Evolutionary conservation across 2,329 filamentous ascomycete species (phyloP).

Genomic region (Aphanoascus verrucosus): DNA sequence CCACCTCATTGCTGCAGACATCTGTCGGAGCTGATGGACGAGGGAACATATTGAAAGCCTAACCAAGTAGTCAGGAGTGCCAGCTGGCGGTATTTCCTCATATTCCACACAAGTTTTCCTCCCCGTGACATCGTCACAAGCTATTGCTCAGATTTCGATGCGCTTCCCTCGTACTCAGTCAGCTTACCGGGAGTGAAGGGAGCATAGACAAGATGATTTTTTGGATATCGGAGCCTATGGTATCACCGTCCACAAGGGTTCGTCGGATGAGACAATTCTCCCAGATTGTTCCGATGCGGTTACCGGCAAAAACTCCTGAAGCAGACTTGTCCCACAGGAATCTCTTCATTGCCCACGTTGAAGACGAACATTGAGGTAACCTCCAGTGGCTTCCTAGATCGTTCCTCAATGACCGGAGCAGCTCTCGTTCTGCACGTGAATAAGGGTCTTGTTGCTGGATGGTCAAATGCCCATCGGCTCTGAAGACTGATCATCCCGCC

Average conservation of each 20-base stretch:
- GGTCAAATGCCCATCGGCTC: no score
- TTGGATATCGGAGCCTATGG: not conserved
- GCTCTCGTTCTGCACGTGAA: no score
- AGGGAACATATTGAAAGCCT: not conserved
- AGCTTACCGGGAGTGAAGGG: no score
- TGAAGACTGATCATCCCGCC: no score
- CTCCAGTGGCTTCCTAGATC: no score
- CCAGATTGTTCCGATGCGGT: not conserved
- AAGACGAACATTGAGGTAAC: no score
- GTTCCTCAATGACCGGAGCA: no score
- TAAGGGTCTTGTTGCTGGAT: no score
- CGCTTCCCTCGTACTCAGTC: not conserved
- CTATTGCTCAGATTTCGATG: no score
- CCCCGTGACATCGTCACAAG: no score
- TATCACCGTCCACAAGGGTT: not conserved
- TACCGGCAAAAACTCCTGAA: not conserved
- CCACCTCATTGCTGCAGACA: not conserved
- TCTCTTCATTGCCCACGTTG: not conserved
- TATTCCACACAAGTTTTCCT: not conserved
- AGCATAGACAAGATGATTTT: no score
- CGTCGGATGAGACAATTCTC: not conserved
- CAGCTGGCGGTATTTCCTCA: not conserved
- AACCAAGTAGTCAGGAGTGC: not conserved
- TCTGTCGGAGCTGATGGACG: not conserved
- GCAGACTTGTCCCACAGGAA: not conserved